Evolutionary conservation across 306 rosid genomes (phyloP).

Genomic region (Trifolium repens): DNA sequence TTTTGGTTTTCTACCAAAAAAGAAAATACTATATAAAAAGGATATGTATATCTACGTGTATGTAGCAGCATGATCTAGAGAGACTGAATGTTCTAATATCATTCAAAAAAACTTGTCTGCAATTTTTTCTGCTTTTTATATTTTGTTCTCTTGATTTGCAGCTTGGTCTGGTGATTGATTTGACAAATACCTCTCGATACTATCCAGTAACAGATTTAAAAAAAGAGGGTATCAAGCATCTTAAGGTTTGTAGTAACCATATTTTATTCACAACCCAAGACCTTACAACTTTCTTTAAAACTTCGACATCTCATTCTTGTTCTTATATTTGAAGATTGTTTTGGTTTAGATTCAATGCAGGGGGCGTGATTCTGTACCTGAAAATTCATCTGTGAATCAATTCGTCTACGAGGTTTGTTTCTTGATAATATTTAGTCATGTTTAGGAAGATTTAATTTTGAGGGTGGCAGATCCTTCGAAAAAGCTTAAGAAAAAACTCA

Average conservation of each 20-base stretch:
- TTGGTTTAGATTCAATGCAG: conserved; percentile 84
- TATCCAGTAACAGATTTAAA: conserved; percentile 82
- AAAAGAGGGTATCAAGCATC: conserved; percentile 95
- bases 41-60: conserved; percentile 5
- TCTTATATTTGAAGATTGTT: conserved; percentile 41
- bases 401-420: conserved; percentile 87
- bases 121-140: conserved; percentile 28
- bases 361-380: conserved; percentile 96
- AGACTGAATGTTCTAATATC: conserved; percentile 12
- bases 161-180: conserved; percentile 98
- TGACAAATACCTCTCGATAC: conserved; percentile 91
- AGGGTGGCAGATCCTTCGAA: neutral
- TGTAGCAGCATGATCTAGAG: conserved; percentile 12
- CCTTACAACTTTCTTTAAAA: conserved; percentile 32
- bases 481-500: neutral
- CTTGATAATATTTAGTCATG: conserved; percentile 32
- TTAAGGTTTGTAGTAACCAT: conserved; percentile 65
- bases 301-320: conserved; percentile 19
- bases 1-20: conserved; percentile 16
- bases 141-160: conserved; percentile 56
- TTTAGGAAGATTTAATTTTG: neutral
- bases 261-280: conserved; percentile 32
- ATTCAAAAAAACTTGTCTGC: conserved; percentile 11
- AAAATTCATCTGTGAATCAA: conserved; percentile 80
- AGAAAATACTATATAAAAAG: neutral